Base-by-base conservation (phyloP, 1,284 basidiomycete genomes). In the Ustilago shanxiensis region DNA sequence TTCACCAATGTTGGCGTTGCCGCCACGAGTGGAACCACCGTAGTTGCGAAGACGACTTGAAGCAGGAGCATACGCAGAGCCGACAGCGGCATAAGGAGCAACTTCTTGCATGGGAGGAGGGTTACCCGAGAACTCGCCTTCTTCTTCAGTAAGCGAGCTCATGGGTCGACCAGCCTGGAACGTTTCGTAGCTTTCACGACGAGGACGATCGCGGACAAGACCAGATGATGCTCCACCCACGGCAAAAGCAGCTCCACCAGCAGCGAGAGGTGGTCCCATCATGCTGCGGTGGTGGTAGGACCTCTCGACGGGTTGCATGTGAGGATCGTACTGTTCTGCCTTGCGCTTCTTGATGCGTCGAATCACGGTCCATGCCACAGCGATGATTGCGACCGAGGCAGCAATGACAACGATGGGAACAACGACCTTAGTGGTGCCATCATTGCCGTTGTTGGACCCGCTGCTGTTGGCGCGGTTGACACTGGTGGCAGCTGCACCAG, bases 381-480 rank as follows among this genome's bases (percentile, higher is more conserved):
- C 77, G 16, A 65, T 71, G 7, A 70, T 16, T 3, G 68, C 70
- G 24, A 79, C 29, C 6, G 63, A 65, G 1, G 62, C 63, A n/a
- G 64, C 64, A 16, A 79, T 64, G 7, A 79, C 67, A 7, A 76
- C 73, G 35, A 79, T 79, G 6, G 77, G 77, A 2, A 79, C 70
- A 7, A 77, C 77, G 6, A 79, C 67, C 22, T 79, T 79, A 60
- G 64, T 70, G 18, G 55, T 72, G 28, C 70, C 70, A 45, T 67
- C 70, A 45, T 56, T 67, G 37, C 58, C 41, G 33, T 26, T 58
- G 11, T 53, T 50, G 8, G 60, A 61, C 33, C 28, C 53, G 57
- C 35, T 58, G 52, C 45, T 68, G 72, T 68, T 65, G 74, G 62
- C 62, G 18, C 59, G 54, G 57, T 58, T 64, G 35, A 24, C 65